Percentiles rank a stretch among this genome's conserved stretches.
Conservation (phyloP, 371 early-diverging fungal species). For the Mucor sp. region DNA sequence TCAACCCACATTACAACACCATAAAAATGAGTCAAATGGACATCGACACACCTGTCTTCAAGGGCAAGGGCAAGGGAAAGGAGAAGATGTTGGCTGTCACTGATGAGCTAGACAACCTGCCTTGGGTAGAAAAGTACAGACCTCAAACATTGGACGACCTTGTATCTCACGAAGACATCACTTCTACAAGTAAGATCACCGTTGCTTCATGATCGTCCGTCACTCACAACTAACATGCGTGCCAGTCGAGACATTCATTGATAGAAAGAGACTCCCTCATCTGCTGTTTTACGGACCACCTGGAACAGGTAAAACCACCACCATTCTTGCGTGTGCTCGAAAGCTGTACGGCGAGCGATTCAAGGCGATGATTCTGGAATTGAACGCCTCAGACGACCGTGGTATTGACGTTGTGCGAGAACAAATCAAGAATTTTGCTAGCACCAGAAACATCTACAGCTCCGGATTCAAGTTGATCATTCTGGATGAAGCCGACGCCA, state of each 20-base stretch:
- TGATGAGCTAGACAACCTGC: constrained; percentile 31
- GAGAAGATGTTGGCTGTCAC: constrained; percentile 22
- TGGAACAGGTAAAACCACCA: constrained; percentile 98
- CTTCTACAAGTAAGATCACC: constrained; percentile 72
- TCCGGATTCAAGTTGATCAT: constrained; percentile 94
- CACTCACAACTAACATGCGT: background rate
- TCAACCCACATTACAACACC: background rate
- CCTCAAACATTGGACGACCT: constrained; percentile 84
- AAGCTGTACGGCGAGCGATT: constrained; percentile 82
- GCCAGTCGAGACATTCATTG: constrained; percentile 84
- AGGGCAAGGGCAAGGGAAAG: constrained; percentile 32
- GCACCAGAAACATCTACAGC: constrained; percentile 86
- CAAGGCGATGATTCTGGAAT: constrained; percentile 89
- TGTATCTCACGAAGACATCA: constrained; percentile 91
- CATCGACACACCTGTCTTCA: constrained; percentile 22
- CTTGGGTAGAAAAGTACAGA: constrained; percentile 95
- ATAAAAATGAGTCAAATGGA: constrained; percentile 35
- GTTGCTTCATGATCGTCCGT: background rate
- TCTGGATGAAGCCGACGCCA: constrained; percentile 98
- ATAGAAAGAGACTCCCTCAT: constrained; percentile 94
- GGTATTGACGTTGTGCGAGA: constrained; percentile 99
- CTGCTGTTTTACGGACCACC: constrained; percentile 99
- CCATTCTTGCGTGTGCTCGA: constrained; percentile 90
- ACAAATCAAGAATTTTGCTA: constrained; percentile 98
- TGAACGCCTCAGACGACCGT: constrained; percentile 99